These are phyloP conservation scores for Diaporthe batatas DNA, from an alignment of 2,329 filamentous ascomycete genomes.

Conservation along the genomic window DNA sequence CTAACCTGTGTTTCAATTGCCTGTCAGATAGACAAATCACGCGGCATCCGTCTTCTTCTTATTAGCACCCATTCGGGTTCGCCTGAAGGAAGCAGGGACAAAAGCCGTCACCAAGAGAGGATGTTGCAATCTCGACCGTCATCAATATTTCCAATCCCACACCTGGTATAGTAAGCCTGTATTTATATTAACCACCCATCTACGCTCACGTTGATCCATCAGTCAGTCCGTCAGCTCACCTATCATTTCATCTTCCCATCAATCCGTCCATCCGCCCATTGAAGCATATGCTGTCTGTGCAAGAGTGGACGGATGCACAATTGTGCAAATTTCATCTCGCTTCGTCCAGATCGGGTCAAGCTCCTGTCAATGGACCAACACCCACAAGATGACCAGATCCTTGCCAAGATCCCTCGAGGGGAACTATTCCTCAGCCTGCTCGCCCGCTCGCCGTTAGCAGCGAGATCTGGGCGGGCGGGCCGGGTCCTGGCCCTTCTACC, in stretches of 20 bases:
- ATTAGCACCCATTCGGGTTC: not conserved
- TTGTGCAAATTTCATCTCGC: conserved; percentile 29
- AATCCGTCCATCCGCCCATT: not conserved
- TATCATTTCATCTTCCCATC: not conserved
- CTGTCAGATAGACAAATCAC: too few relatives aligned
- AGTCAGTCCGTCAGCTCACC: not conserved
- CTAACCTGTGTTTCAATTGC: not conserved
- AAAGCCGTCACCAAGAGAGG: too few relatives aligned
- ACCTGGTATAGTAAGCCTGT: not conserved
- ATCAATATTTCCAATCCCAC: not conserved
- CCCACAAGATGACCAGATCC: conserved; percentile 6
- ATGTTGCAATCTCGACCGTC: conserved; percentile 15
- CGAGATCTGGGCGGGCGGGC: not conserved
- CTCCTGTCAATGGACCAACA: conserved; percentile 31
- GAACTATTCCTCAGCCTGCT: too few relatives aligned
- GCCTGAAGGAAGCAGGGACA: not conserved
- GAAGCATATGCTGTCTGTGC: conserved; percentile 12
- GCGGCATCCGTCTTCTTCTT: conserved; percentile 7
- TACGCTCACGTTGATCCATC: not conserved
- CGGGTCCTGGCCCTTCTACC: not conserved
- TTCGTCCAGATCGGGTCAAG: conserved; percentile 20
- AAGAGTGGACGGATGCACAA: conserved; percentile 23
- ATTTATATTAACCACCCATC: not conserved
- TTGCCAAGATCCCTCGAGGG: conserved; percentile 2
- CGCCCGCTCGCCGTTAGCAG: not conserved